Evolutionary conservation across 306 rosid genomes (phyloP).

Genomic region (Spatholobus suberectus): DNA sequence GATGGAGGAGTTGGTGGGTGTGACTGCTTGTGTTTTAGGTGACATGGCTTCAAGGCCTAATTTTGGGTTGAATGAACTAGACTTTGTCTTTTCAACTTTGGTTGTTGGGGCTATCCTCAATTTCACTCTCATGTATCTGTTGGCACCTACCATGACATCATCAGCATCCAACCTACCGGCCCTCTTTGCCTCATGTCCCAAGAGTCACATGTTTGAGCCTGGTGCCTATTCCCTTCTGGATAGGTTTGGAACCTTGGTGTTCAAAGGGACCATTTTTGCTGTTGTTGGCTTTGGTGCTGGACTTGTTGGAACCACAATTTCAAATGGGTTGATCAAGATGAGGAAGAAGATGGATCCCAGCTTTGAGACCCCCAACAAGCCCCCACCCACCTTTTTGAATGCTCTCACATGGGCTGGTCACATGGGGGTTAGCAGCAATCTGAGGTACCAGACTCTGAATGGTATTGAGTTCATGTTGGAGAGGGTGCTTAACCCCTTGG

Average conservation of each 20-base stretch:
- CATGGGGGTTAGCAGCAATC: constrained; percentile 88
- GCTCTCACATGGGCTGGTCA: constrained; percentile 89
- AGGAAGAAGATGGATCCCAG: constrained; percentile 89
- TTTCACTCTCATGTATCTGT: constrained; percentile 89
- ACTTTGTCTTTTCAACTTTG: constrained; percentile 93
- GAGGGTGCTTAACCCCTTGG: constrained; percentile 69
- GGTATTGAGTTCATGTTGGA: constrained; percentile 78
- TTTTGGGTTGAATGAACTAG: constrained; percentile 96
- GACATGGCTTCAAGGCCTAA: constrained; percentile 99
- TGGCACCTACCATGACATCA: constrained; percentile 76
- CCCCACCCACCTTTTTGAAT: constrained; percentile 84
- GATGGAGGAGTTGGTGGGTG: constrained; percentile 95
- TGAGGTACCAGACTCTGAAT: constrained; percentile 88
- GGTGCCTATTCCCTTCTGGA: constrained; percentile 61
- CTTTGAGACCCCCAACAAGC: constrained; percentile 85
- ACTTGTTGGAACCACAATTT: constrained; percentile 73
- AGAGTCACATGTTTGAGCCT: constrained; percentile 95
- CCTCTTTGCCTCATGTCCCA: constrained; percentile 75
- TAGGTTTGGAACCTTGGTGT: constrained; percentile 76
- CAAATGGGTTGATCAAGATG: constrained; percentile 80
- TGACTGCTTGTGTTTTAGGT: constrained; percentile 81
- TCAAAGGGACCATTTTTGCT: constrained; percentile 78
- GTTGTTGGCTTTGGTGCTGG: constrained; percentile 90
- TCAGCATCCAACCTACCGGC: constrained; percentile 62
- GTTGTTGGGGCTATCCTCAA: constrained; percentile 93